Conservation (phyloP, 257 asterid species). For the Forsythia suspensa region DNA sequence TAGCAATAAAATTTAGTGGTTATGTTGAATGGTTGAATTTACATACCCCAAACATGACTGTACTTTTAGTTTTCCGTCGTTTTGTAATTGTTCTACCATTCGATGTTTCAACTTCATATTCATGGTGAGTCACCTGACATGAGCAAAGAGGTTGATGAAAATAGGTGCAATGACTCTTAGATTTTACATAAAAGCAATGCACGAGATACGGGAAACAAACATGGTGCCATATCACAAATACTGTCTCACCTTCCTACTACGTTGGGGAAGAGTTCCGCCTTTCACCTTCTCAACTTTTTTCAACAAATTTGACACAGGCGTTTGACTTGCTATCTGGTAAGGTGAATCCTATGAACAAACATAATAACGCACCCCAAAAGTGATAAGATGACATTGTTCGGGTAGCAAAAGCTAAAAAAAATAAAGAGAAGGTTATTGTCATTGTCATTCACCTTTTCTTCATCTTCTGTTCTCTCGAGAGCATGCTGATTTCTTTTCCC, state of each 20-base stretch:
- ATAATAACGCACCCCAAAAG: constrained; percentile 17
- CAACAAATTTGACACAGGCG: constrained; percentile 75
- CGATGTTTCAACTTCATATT: constrained; percentile 93
- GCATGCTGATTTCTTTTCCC: constrained; percentile 45
- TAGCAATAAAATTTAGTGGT: not conserved
- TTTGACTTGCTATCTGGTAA: constrained; percentile 49
- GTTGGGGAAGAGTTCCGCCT: constrained; percentile 65
- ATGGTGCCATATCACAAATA: constrained; percentile 14
- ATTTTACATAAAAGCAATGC: constrained; percentile 7
- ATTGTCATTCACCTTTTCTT: constrained; percentile 56
- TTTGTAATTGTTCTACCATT: constrained; percentile 89
- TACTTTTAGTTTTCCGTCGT: constrained; percentile 79
- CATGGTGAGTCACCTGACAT: constrained; percentile 83
- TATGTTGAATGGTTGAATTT: constrained; percentile 18
- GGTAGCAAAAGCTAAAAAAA: constrained; percentile 13
- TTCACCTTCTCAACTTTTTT: constrained; percentile 71
- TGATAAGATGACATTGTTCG: constrained; percentile 11
- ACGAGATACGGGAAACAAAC: constrained; percentile 2
- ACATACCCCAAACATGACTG: constrained; percentile 94
- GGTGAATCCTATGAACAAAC: constrained; percentile 51
- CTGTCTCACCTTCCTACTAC: constrained; percentile 77
- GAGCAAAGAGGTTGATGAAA: constrained; percentile 16
- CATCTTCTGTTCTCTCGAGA: constrained; percentile 43
- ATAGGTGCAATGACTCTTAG: constrained; percentile 13
- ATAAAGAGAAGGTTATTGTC: constrained; percentile 18